Conservation (phyloP, 768 basidiomycete genomes). For the Leccinellum rugosiceps region DNA sequence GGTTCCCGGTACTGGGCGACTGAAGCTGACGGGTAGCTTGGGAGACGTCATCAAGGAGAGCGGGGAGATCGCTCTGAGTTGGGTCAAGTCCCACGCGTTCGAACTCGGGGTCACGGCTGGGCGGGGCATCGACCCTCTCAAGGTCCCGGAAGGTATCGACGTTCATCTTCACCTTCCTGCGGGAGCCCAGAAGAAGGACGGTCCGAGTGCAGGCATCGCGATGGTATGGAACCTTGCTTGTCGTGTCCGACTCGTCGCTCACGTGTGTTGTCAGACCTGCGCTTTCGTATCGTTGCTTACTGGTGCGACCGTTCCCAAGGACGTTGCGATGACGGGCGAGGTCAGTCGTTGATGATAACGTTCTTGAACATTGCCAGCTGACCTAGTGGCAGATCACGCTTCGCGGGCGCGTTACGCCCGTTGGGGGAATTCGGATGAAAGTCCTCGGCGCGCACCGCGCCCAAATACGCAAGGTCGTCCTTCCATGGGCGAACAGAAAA, state of each 20-base stretch:
- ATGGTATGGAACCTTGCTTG: constrained; percentile 50
- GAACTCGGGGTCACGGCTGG: constrained; percentile 72
- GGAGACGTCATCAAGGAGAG: constrained; percentile 94
- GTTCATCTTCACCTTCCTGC: constrained; percentile 87
- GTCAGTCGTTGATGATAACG: constrained; percentile 30
- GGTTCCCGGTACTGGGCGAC: constrained; percentile 68
- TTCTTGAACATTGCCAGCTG: background rate
- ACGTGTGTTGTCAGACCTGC: constrained; percentile 49
- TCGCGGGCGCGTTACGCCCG: constrained; percentile 75
- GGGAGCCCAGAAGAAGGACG: constrained; percentile 92
- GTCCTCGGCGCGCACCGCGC: constrained; percentile 88
- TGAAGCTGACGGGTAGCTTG: constrained; percentile 80
- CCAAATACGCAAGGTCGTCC: constrained; percentile 75
- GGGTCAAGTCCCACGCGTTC: constrained; percentile 87
- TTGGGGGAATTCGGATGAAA: constrained; percentile 92
- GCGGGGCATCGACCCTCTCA: constrained; percentile 70
- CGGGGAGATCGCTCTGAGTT: constrained; percentile 85
- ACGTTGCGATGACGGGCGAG: constrained; percentile 90
- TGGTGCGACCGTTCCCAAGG: constrained; percentile 66
- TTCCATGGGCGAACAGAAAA: constrained; percentile 82
- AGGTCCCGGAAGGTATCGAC: constrained; percentile 69
- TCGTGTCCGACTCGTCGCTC: background rate
- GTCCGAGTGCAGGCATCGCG: constrained; percentile 86
- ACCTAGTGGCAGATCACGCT: constrained; percentile 60
- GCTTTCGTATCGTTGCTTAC: constrained; percentile 85